Base-by-base conservation (phyloP, 805 yeast species). In the Yarrowia divulgata region DNA sequence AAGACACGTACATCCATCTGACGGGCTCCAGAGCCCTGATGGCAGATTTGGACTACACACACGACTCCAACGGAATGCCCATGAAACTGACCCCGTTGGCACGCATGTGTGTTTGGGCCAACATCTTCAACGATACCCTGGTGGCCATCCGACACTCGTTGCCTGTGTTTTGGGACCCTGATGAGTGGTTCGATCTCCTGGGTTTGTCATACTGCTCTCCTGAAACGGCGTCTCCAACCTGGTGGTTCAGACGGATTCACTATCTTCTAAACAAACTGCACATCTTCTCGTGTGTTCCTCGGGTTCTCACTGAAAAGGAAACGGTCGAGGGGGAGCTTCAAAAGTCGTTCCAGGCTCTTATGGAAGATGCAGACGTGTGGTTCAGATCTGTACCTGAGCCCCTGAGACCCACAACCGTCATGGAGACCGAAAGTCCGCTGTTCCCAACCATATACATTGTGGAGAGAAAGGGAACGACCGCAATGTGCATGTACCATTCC, bases 401-500 rank as follows among this genome's bases (percentile, higher is more conserved):
- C 13, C 34, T 60, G 66, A 40, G n/a, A 8, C 66, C 66, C 14
- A 60, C 66, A 2, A 60, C 66, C 8, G 9, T 45, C 23, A n/a
- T 60, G 32, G 66, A 60, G 34, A 60, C 66, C 4, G 52, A 32
- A n/a, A 34, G 19, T n/a, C 40, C 14, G 34, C 50, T 60, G 13
- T 60, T 60, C 29, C 66, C 66, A 9, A 18, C 34, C 10, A 45
- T 60, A 2, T 45, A 43, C 52, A 43, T 60, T 34, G 66, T 60
- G 9, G 66, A 60, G 14, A 13, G 42, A 32, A 60, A 60, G 23
- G 66, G 66, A 13, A 34, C 45, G 34, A 60, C 46, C 3, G 66
- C 66, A 5, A 60, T 60, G 66, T 60, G 66, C 52, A 60, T 60
- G 66, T 60, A 60, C 35, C 66, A 60, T 14, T 34, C 66, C 7